These are phyloP conservation scores for Chiua virens DNA, from an alignment of 768 basidiomycete genomes.

Conservation along the genomic window DNA sequence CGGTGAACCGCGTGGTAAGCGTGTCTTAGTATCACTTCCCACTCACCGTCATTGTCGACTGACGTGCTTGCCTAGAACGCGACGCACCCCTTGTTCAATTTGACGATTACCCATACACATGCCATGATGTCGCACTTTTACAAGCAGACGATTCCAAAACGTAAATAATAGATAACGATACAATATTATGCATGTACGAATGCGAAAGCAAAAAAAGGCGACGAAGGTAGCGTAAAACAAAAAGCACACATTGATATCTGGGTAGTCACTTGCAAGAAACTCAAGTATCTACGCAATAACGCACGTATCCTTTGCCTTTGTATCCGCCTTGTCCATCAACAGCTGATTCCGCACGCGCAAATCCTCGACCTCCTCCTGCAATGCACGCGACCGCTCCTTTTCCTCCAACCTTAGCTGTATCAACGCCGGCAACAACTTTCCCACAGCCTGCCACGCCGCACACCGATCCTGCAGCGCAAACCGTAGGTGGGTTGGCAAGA, in stretches of 20 bases:
- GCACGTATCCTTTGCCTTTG: slow-evolving; percentile 29
- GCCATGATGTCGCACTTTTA: slow-evolving; percentile 75
- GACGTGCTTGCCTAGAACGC: slow-evolving; percentile 57
- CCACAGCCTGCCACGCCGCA: slow-evolving; percentile 43
- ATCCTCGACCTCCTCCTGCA: slow-evolving; percentile 51
- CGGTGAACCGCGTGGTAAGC: slow-evolving; percentile 64
- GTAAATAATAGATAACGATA: slow-evolving; percentile 12
- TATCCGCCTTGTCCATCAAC: slow-evolving; percentile 36
- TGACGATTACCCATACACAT: slow-evolving; percentile 67
- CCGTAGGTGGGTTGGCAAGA: slow-evolving; percentile 4
- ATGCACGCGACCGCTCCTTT: slow-evolving; percentile 33
- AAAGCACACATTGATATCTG: background rate
- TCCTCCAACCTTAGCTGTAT: slow-evolving; percentile 46
- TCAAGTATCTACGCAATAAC: slow-evolving; percentile 22
- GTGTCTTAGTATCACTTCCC: background rate
- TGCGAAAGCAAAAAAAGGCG: background rate
- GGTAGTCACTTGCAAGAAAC: no score
- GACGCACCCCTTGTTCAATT: slow-evolving; percentile 76
- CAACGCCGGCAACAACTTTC: slow-evolving; percentile 43
- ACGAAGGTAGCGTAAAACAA: background rate
- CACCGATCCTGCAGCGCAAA: slow-evolving; percentile 25
- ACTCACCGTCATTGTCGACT: background rate
- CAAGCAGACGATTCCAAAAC: slow-evolving; percentile 49
- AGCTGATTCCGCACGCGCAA: slow-evolving; percentile 45
- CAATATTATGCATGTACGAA: slow-evolving; percentile 5